A percentile compares a stretch with the other conserved stretches of the same genome.
Conservation (phyloP, 2,329 filamentous ascomycete species). For the Pseudocercospora ulei region DNA sequence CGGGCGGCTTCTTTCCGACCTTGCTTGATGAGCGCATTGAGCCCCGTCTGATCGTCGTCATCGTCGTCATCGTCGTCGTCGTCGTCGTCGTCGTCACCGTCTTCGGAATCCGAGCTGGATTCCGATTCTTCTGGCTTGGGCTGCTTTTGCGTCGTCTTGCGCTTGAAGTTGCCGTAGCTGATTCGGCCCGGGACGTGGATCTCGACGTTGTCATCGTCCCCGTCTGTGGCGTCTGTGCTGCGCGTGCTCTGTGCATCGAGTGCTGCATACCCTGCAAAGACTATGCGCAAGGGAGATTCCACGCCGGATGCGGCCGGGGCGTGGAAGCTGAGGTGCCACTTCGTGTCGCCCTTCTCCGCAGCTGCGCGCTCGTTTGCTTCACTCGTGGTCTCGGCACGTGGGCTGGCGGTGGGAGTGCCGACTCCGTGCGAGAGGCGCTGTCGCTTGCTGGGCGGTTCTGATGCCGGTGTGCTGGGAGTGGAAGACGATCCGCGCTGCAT, state of each 20-base stretch:
- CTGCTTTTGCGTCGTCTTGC: conserved; percentile 36
- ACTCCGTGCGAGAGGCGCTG: conserved; percentile 46
- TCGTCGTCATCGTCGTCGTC: conserved; percentile 33
- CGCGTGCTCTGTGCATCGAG: conserved; percentile 35
- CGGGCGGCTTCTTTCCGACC: conserved; percentile 40
- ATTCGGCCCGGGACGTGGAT: conserved; percentile 38
- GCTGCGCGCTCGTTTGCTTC: conserved; percentile 51
- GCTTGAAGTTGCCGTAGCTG: conserved; percentile 45
- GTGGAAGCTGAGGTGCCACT: conserved; percentile 60
- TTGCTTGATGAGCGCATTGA: conserved; percentile 40
- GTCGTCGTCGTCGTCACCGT: conserved; percentile 31
- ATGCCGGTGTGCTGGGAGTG: conserved; percentile 40
- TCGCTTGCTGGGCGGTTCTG: conserved; percentile 53
- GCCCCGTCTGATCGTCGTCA: conserved; percentile 38
- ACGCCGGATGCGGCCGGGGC: conserved; percentile 34
- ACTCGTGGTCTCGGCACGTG: conserved; percentile 37
- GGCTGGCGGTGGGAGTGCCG: conserved; percentile 34
- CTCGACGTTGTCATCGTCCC: conserved; percentile 28
- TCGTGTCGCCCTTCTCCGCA: conserved; percentile 56
- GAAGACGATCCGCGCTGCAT: conserved; percentile 75
- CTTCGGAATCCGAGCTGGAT: conserved; percentile 31
- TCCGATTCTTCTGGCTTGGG: conserved; percentile 32
- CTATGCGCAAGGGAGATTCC: conserved; percentile 44
- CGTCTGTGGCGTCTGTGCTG: conserved; percentile 14
- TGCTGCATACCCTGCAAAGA: conserved; percentile 52